Percentiles rank a stretch among this genome's conserved stretches.
Conservation (phyloP, 805 yeast species). For the Yarrowia sp. region DNA sequence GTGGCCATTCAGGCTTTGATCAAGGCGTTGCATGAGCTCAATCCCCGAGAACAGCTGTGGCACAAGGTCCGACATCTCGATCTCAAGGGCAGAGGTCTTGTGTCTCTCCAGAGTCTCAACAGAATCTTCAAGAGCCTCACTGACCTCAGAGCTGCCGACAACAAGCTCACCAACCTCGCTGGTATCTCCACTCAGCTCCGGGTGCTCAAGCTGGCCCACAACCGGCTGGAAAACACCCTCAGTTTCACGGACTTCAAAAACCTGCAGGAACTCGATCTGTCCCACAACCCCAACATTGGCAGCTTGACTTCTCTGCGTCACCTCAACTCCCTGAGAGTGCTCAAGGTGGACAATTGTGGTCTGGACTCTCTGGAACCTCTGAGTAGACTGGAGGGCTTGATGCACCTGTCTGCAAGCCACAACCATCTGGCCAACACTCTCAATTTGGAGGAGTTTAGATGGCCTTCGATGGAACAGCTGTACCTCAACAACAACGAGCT, state of each 20-base stretch:
- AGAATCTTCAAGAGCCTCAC: constrained; percentile 54
- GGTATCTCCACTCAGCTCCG: constrained; percentile 55
- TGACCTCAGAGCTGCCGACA: constrained; percentile 53
- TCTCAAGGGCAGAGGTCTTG: constrained; percentile 50
- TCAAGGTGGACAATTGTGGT: constrained; percentile 55
- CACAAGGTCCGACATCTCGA: constrained; percentile 51
- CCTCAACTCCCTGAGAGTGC: constrained; percentile 54
- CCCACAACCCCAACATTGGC: constrained; percentile 51
- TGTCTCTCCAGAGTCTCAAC: constrained; percentile 54
- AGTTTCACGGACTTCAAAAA: constrained; percentile 53
- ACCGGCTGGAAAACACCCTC: constrained; percentile 55
- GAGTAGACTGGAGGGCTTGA: constrained; percentile 51
- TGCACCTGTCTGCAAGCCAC: constrained; percentile 44
- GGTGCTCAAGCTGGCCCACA: constrained; percentile 52
- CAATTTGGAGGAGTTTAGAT: constrained; percentile 42
- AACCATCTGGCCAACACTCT: constrained; percentile 44
- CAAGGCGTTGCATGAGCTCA: constrained; percentile 54
- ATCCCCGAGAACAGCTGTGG: constrained; percentile 53
- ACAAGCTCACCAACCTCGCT: constrained; percentile 54
- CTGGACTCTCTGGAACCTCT: constrained; percentile 52
- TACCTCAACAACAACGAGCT: constrained; percentile 45
- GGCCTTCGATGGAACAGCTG: constrained; percentile 46
- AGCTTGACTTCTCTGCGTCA: constrained; percentile 51
- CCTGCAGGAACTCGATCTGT: constrained; percentile 54
- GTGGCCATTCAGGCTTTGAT: constrained; percentile 49